Conservation (phyloP, 352 stramenopile genomes). For the Pythium monospermum region DNA sequence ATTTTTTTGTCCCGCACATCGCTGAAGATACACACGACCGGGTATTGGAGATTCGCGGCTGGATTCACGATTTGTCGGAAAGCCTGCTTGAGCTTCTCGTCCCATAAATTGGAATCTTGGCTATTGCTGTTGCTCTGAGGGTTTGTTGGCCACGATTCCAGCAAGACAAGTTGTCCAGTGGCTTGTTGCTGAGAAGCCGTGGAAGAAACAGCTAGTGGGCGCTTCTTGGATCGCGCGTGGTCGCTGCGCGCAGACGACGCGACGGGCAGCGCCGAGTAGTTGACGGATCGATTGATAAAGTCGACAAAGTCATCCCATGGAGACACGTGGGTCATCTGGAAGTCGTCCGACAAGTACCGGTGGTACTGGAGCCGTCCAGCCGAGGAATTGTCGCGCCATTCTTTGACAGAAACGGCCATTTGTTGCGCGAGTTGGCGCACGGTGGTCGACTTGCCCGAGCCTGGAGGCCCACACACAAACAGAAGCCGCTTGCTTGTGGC, state of each 20-base stretch:
- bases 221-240: too few relatives aligned
- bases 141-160: constrained; percentile 70
- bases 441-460: constrained; percentile 77
- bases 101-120: constrained; percentile 25
- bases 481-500: constrained; percentile 48
- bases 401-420: constrained; percentile 44
- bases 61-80: constrained; percentile 53
- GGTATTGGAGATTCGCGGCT: constrained; percentile 29
- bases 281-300: constrained; percentile 68
- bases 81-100: constrained; percentile 52
- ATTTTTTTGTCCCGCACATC: constrained; percentile 73
- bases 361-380: constrained; percentile 51
- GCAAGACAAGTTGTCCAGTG: constrained; percentile 49
- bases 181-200: neutral
- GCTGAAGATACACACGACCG: constrained; percentile 79
- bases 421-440: constrained; percentile 49
- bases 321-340: constrained; percentile 42
- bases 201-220: neutral
- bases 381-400: constrained; percentile 71
- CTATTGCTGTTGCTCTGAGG: constrained; percentile 31
- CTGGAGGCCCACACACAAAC: constrained; percentile 76
- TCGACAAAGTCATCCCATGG: constrained; percentile 68
- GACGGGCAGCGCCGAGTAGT: constrained; percentile 52
- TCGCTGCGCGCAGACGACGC: too few relatives aligned
- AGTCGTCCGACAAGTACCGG: constrained; percentile 44